phyloP scores from a whole-genome alignment of 2,329 filamentous ascomycete species.

The Claviceps fusiformis region DNA sequence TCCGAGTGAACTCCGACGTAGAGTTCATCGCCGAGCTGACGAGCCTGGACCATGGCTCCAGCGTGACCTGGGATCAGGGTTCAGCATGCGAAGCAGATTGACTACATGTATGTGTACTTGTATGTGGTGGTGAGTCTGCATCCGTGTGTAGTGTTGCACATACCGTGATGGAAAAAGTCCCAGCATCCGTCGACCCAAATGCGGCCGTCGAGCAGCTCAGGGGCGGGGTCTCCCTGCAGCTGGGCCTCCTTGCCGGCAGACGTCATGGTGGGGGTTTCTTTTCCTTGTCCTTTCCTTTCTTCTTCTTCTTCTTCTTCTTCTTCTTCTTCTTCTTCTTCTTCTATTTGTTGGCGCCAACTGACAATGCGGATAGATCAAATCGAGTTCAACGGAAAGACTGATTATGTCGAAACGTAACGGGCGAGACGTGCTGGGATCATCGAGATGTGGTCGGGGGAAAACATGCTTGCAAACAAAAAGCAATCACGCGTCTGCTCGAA shows the following conservation, averaged over 20 bases:
- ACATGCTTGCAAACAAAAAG: neutral
- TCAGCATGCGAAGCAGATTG: neutral
- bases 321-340: neutral
- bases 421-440: neutral
- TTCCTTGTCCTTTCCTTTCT: too few species aligned
- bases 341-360: too few species aligned
- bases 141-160: conserved; percentile 8
- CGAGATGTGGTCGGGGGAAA: neutral
- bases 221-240: conserved; percentile 32
- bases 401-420: neutral
- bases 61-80: conserved; percentile 56
- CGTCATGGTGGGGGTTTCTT: conserved; percentile 9
- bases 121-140: neutral
- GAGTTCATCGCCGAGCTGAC: conserved; percentile 77
- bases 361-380: neutral
- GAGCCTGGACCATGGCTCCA: conserved; percentile 90
- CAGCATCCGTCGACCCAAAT: conserved; percentile 99
- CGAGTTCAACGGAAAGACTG: neutral
- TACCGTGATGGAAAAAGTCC: conserved; percentile 96
- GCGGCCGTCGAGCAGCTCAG: conserved; percentile 50
- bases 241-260: conserved; percentile 12
- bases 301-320: neutral
- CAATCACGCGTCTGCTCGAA: neutral
- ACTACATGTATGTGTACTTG: neutral
- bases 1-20: conserved; percentile 92